Evolutionary conservation across 192 early-diverging fungal genomes (phyloP).

Genomic region (Backusella circina): DNA sequence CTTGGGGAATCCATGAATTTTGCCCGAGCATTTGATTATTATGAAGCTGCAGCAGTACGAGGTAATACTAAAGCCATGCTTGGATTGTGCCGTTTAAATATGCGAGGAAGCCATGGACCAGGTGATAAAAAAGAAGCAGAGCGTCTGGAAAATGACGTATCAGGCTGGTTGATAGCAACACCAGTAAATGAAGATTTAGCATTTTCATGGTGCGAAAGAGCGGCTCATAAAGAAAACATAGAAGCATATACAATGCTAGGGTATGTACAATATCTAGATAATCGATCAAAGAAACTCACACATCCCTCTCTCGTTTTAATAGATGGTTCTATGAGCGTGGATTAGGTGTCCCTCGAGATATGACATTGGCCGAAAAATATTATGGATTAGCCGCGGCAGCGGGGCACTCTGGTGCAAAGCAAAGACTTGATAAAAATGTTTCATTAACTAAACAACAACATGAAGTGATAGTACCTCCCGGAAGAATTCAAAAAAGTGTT

Average conservation of each 20-base stretch:
- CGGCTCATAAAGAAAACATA: conserved; percentile 37
- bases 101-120: conserved; percentile 57
- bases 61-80: conserved; percentile 83
- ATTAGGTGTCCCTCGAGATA: conserved; percentile 20
- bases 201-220: conserved; percentile 78
- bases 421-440: background rate
- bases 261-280: no score
- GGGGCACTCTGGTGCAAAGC: conserved; percentile 22
- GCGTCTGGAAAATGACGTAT: conserved; percentile 6
- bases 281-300: background rate
- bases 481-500: background rate
- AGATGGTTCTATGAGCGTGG: conserved; percentile 37
- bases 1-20: conserved; percentile 67
- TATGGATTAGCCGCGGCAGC: conserved; percentile 24
- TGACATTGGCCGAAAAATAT: conserved; percentile 14
- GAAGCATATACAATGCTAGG: conserved; percentile 9
- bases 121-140: conserved; percentile 4
- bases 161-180: conserved; percentile 8
- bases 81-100: conserved; percentile 85
- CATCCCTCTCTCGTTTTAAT: background rate
- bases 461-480: background rate
- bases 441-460: background rate
- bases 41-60: conserved; percentile 72
- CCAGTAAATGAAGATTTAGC: conserved; percentile 42
- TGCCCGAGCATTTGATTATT: conserved; percentile 67